A percentile compares a stretch with the other conserved stretches of the same genome.
Conservation (phyloP, 2,329 filamentous ascomycete species). For the Sclerotinia spermophila region DNA sequence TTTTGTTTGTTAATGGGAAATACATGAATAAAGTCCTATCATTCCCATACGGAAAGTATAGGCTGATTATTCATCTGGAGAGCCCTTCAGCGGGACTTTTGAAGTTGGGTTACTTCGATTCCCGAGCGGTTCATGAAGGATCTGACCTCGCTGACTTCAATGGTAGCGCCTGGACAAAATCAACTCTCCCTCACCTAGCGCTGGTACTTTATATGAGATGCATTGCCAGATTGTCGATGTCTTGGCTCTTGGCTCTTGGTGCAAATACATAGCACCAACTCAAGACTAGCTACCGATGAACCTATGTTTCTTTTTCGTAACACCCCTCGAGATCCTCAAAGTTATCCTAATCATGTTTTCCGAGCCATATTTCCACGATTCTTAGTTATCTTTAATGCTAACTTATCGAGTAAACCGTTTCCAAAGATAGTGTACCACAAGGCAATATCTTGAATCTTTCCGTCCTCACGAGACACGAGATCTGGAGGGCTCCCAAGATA, state of each 20-base stretch:
- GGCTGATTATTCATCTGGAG: not conserved
- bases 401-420: not conserved
- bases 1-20: not conserved
- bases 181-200: not conserved
- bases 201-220: not conserved
- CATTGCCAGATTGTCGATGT: not conserved
- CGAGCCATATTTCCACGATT: not conserved
- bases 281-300: not conserved
- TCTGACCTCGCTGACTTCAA: not conserved
- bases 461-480: not conserved
- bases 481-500: not conserved
- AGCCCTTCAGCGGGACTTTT: not conserved
- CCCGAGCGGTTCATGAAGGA: not conserved
- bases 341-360: too few relatives aligned
- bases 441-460: not conserved
- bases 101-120: not conserved
- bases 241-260: not conserved
- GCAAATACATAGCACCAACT: not conserved
- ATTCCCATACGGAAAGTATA: not conserved
- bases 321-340: not conserved
- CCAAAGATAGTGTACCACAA: too few relatives aligned
- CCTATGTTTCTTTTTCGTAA: not conserved
- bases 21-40: not conserved
- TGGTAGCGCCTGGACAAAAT: not conserved
- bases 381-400: not conserved